phyloP scores from a whole-genome alignment of 495 filamentous ascomycete species.

The Talaromyces nanjingensis region DNA sequence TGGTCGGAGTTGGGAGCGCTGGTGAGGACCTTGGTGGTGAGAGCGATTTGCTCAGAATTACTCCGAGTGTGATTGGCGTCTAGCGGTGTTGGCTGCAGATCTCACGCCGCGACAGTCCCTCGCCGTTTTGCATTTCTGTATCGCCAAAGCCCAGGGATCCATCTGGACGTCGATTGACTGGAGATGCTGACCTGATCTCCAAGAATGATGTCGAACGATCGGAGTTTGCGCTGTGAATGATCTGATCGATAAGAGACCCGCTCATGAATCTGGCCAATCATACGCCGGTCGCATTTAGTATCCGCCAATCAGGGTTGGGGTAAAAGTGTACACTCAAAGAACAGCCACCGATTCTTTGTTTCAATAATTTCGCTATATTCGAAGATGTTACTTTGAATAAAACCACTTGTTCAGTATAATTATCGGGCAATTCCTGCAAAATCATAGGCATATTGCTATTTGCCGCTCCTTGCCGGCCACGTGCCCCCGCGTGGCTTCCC shows the following conservation, averaged over 20 bases:
- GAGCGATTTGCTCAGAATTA: background rate
- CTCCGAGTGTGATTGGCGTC: background rate
- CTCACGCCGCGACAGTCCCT: background rate
- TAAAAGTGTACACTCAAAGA: background rate
- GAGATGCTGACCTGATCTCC: background rate
- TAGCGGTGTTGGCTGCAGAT: background rate
- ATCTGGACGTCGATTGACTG: background rate
- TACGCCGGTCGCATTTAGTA: background rate
- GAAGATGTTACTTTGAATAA: background rate
- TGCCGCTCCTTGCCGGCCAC: background rate
- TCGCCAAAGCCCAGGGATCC: background rate
- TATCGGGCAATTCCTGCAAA: background rate
- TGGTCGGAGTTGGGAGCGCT: background rate
- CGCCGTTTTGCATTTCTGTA: background rate
- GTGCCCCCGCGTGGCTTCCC: background rate
- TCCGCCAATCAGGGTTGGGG: background rate
- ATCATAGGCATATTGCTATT: background rate
- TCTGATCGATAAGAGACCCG: background rate
- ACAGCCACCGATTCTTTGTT: background rate
- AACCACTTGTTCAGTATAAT: background rate
- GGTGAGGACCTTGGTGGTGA: conserved; percentile 8
- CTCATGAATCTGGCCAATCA: background rate
- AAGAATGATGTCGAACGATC: background rate
- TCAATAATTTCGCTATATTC: background rate
- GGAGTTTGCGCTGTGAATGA: background rate